These are phyloP conservation scores for Ramularia collo-cygni DNA, from an alignment of 2,329 filamentous ascomycete genomes.

Conservation along the genomic window DNA sequence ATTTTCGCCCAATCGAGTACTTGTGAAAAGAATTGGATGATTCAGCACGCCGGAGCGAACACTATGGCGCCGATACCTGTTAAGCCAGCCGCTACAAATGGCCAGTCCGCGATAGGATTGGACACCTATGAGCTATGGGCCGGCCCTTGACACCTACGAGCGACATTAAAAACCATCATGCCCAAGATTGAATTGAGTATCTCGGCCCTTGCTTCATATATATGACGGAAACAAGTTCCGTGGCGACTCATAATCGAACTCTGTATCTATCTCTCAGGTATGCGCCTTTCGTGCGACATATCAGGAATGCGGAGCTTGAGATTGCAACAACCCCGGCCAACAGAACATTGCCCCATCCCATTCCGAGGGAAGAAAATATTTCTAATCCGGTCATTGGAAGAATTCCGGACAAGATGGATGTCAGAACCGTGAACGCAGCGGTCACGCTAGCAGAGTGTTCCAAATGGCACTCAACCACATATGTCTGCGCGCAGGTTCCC, in stretches of 20 bases:
- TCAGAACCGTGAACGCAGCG: neutral
- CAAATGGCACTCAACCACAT: neutral
- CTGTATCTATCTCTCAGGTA: neutral
- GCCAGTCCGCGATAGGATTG: too few relatives aligned
- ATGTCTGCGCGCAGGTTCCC: neutral
- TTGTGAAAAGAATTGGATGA: too few relatives aligned
- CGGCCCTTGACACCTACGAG: too few relatives aligned
- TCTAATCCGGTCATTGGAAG: slow-evolving; percentile 4
- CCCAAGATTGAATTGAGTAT: too few relatives aligned
- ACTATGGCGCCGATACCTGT: too few relatives aligned
- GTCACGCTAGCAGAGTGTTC: neutral
- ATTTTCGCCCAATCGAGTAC: too few relatives aligned
- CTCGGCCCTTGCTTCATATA: too few relatives aligned
- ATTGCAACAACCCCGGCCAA: slow-evolving; percentile 38
- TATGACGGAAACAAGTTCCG: too few relatives aligned
- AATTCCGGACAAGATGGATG: slow-evolving; percentile 32
- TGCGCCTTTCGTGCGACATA: neutral
- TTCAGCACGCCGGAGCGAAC: too few relatives aligned
- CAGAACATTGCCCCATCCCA: slow-evolving; percentile 3
- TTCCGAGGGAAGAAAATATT: slow-evolving; percentile 2
- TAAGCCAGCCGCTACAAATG: too few relatives aligned
- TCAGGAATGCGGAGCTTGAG: neutral
- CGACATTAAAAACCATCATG: too few relatives aligned
- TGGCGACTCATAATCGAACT: neutral
- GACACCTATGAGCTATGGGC: too few relatives aligned